phyloP scores from a whole-genome alignment of 805 yeast genomes.

The Starmerella tilneyi region DNA sequence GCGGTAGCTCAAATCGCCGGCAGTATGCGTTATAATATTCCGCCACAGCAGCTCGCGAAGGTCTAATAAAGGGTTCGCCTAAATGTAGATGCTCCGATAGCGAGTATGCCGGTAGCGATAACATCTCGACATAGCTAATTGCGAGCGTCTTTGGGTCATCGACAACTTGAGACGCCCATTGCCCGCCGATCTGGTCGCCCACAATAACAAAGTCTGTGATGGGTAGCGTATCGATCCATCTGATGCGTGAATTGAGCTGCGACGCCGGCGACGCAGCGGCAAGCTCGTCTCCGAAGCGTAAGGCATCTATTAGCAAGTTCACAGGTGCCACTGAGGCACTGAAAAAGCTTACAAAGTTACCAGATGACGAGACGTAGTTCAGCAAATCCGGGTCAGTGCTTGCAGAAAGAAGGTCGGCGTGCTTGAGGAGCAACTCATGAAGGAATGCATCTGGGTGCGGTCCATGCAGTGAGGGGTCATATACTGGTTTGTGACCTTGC shows the following conservation, averaged over 20 bases:
- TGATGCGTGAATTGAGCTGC: slow-evolving; percentile 24
- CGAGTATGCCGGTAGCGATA: slow-evolving; percentile 30
- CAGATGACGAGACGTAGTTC: slow-evolving; percentile 17
- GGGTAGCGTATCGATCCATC: slow-evolving; percentile 23
- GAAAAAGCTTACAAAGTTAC: slow-evolving; percentile 17
- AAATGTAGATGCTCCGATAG: slow-evolving; percentile 23
- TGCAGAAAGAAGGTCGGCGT: slow-evolving; percentile 21
- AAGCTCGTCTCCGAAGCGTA: slow-evolving; percentile 27
- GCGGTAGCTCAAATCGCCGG: slow-evolving; percentile 22
- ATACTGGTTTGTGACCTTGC: slow-evolving; percentile 29
- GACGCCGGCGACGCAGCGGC: slow-evolving; percentile 16
- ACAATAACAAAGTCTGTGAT: slow-evolving; percentile 24
- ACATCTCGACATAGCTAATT: slow-evolving; percentile 31
- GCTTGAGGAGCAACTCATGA: slow-evolving; percentile 20
- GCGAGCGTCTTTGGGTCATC: slow-evolving; percentile 21
- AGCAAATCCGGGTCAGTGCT: slow-evolving; percentile 20
- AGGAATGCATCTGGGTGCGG: slow-evolving; percentile 28
- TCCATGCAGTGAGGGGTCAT: slow-evolving; percentile 24
- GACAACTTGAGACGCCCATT: slow-evolving; percentile 25
- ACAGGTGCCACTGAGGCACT: slow-evolving; percentile 23
- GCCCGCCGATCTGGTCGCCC: slow-evolving; percentile 30
- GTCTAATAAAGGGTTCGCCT: slow-evolving; percentile 24
- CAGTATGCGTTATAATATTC: slow-evolving; percentile 27
- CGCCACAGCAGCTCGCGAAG: slow-evolving; percentile 27
- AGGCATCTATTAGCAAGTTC: slow-evolving; percentile 26